These are phyloP conservation scores for Mycena amicta DNA, from an alignment of 768 basidiomycete species.

Conservation along the genomic window DNA sequence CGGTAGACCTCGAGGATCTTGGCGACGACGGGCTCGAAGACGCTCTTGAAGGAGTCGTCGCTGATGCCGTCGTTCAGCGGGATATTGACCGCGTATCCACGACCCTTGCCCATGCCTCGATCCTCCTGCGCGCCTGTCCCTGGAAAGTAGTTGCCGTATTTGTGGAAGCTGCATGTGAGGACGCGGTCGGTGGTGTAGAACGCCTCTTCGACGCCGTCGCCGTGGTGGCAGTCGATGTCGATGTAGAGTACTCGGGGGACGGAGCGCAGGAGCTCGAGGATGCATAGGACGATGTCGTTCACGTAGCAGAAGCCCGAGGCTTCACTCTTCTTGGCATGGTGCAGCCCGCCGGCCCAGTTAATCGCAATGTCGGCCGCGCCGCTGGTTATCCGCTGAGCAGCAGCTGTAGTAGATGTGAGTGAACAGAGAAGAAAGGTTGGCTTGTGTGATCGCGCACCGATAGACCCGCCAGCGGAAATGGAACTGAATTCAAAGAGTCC, in stretches of 20 bases:
- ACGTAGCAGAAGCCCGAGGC: slow-evolving; percentile 99
- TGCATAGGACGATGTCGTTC: slow-evolving; percentile 95
- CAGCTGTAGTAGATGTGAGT: slow-evolving; percentile 49
- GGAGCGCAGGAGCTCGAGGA: slow-evolving; percentile 87
- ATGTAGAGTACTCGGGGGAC: slow-evolving; percentile 91
- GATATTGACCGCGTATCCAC: slow-evolving; percentile 89
- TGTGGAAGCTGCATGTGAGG: slow-evolving; percentile 97
- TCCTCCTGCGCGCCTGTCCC: slow-evolving; percentile 87
- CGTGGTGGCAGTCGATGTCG: slow-evolving; percentile 98
- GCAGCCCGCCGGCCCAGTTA: slow-evolving; percentile 98
- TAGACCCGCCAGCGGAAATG: slow-evolving; percentile 93
- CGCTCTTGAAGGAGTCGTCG: slow-evolving; percentile 81
- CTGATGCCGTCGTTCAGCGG: slow-evolving; percentile 94
- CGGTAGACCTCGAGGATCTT: slow-evolving; percentile 86
- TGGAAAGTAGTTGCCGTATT: slow-evolving; percentile 94
- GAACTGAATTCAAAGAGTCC: slow-evolving; percentile 97
- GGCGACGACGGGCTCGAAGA: slow-evolving; percentile 93
- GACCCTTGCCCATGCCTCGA: slow-evolving; percentile 79
- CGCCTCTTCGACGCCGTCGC: slow-evolving; percentile 98
- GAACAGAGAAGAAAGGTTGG: background rate
- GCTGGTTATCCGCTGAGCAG: slow-evolving; percentile 75
- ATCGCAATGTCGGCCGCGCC: slow-evolving; percentile 91
- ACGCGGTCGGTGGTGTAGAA: slow-evolving; percentile 98
- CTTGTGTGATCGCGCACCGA: slow-evolving; percentile 66
- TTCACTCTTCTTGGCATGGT: slow-evolving; percentile 99